Evolutionary conservation across 202 grass and related monocot genomes (phyloP).

Genomic region (Cymbopogon flexuosus): DNA sequence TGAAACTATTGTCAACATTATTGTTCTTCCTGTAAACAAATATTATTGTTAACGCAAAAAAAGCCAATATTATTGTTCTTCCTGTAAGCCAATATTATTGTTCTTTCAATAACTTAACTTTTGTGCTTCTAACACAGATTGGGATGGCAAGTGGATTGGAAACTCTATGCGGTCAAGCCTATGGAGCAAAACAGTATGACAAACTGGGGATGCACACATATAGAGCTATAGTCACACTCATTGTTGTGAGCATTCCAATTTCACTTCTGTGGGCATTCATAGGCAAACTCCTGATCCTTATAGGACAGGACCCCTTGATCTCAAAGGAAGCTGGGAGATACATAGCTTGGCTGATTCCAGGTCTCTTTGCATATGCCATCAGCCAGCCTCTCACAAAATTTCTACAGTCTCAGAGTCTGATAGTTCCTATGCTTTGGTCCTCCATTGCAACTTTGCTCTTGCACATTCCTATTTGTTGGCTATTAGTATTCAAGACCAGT

Average conservation of each 20-base stretch:
- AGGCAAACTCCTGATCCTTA: constrained; percentile 57
- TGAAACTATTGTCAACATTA: background rate
- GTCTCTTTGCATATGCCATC: constrained; percentile 66
- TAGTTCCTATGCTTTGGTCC: constrained; percentile 66
- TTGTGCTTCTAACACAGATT: constrained; percentile 37
- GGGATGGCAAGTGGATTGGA: constrained; percentile 89
- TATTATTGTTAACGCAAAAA: no score
- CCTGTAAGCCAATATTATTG: background rate
- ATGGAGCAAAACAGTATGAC: constrained; percentile 67
- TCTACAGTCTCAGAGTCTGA: constrained; percentile 69
- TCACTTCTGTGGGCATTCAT: constrained; percentile 67
- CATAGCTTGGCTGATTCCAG: constrained; percentile 76
- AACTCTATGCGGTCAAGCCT: constrained; percentile 85
- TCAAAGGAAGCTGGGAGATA: constrained; percentile 64
- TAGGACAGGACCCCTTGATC: constrained; percentile 72
- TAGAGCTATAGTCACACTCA: constrained; percentile 62
- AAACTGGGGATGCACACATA: constrained; percentile 68
- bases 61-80: background rate
- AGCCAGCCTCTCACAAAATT: constrained; percentile 73
- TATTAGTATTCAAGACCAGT: constrained; percentile 57
- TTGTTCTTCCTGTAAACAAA: no score
- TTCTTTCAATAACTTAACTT: background rate
- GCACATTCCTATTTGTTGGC: constrained; percentile 74
- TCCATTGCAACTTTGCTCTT: constrained; percentile 49
- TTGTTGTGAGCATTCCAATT: constrained; percentile 59